phyloP scores from a whole-genome alignment of 305 asterid species.

The Fraxinus sp. region DNA sequence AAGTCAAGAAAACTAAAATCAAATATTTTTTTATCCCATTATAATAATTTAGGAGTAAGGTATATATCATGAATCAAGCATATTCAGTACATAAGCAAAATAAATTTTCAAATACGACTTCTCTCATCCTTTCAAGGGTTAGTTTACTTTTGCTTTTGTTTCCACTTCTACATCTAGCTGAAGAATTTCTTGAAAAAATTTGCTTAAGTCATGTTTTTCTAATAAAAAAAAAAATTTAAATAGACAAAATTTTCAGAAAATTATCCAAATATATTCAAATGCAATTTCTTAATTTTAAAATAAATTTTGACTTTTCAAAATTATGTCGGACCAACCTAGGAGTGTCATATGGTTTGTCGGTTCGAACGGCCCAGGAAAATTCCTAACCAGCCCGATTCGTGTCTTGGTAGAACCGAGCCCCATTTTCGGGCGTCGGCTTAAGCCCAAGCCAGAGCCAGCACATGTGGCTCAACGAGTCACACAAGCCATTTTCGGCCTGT shows the following conservation, averaged over 20 bases:
- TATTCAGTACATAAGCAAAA: background rate
- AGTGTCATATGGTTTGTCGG: too few relatives aligned
- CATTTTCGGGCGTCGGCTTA: too few relatives aligned
- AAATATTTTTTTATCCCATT: background rate
- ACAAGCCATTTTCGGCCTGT: too few relatives aligned
- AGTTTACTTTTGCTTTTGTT: background rate
- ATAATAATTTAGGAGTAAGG: background rate
- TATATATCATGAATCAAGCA: background rate
- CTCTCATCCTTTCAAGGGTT: background rate
- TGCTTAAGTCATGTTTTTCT: too few relatives aligned
- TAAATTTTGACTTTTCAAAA: background rate
- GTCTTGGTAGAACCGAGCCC: too few relatives aligned
- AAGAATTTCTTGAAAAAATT: background rate
- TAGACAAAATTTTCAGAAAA: background rate
- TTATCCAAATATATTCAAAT: too few relatives aligned
- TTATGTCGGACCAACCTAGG: background rate
- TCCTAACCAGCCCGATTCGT: too few relatives aligned
- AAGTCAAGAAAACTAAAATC: background rate
- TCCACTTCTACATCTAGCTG: too few relatives aligned
- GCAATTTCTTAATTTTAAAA: background rate
- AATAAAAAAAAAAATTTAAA: too few relatives aligned
- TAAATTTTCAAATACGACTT: background rate
- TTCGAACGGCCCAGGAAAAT: too few relatives aligned
- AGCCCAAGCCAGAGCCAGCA: too few relatives aligned
- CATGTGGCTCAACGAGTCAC: too few relatives aligned